Base-by-base conservation (phyloP, 2,329 filamentous ascomycete genomes). In the Fusarium irregulare region DNA sequence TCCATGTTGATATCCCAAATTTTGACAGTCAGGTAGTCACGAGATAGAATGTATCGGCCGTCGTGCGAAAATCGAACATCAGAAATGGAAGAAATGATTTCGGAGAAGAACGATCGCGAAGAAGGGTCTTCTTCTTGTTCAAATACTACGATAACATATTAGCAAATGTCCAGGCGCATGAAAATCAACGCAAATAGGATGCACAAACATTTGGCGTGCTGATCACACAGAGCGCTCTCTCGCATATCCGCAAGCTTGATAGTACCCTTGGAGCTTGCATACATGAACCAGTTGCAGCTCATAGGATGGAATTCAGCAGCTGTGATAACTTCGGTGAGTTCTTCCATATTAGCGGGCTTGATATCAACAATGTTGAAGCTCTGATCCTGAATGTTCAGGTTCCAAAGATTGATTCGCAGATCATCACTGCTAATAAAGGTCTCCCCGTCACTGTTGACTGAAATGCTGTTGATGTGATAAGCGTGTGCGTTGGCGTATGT, bases 1-100 rank as follows among this genome's bases (percentile, higher is more conserved):
- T 99, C 96, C 96, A 98, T 99, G 82, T 97, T 97, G 74, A 99
- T 94, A 80, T 99, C 96, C 96, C 96, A 99, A 75, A 99, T 98
- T 86, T 99, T 99, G 79, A 99, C 96, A 0, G 96, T 99, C 64
- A 99, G 86, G 80, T 99, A 99, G 83, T 99, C 96, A 77, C 96
- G 92, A 20, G 96, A 99, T 59, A 99, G 89, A 71, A 99, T 98
- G 83, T 98, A 98, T 74, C 95, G 90, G 71, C 96, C 96, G 77
- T 99, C 96, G 77, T 96, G 89, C 53, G 96, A 98, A 82, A 99
- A 99, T 71, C 96, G 93, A 48, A 99, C 96, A 78, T 99, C 96
- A 16, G 96, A 99, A 78, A 99, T 99, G 68, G 96, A 98, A 40
- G 96, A 98, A 74, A 99, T 99, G 78, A 99, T 99, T 84, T 99